Conservation (phyloP, 169 alveolate species). For the Plasmodium ovale region DNA sequence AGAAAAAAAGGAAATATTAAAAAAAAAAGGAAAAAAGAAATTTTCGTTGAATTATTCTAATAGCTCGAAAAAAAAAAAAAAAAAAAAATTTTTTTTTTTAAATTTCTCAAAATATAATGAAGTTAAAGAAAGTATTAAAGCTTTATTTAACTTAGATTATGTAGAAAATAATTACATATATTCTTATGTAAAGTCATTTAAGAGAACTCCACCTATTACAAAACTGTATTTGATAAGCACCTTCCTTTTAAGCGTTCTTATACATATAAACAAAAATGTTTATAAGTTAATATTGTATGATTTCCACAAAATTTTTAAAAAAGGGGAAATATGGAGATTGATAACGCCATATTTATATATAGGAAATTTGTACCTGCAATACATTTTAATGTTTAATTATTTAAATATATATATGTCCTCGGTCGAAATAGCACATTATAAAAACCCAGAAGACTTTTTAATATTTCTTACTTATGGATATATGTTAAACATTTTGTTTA, state of each 20-base stretch:
- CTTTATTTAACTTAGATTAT: conserved; percentile 56
- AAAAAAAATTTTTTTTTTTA: conserved; percentile 22
- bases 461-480: conserved; percentile 81
- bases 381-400: conserved; percentile 80
- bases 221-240: conserved; percentile 56
- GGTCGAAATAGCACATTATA: conserved; percentile 82
- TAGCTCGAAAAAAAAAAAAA: neutral
- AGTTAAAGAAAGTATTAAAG: conserved; percentile 60
- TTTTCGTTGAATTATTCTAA: conserved; percentile 45
- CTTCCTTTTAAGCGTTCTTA: conserved; percentile 29
- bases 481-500: conserved; percentile 71
- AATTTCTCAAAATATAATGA: conserved; percentile 26
- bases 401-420: conserved; percentile 82
- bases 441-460: conserved; percentile 82
- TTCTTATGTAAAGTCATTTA: conserved; percentile 53
- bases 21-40: conserved; percentile 45
- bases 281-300: conserved; percentile 77
- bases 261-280: conserved; percentile 66
- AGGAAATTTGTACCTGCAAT: conserved; percentile 84
- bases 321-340: conserved; percentile 84
- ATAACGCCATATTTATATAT: conserved; percentile 83
- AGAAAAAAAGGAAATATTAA: conserved; percentile 39
- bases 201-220: conserved; percentile 73
- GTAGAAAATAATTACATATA: conserved; percentile 47
- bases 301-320: conserved; percentile 56